Percentiles rank a stretch among this genome's conserved stretches.
Conservation (phyloP, 2,329 filamentous ascomycete genomes). For the Chrysoporthe austroafricana region DNA sequence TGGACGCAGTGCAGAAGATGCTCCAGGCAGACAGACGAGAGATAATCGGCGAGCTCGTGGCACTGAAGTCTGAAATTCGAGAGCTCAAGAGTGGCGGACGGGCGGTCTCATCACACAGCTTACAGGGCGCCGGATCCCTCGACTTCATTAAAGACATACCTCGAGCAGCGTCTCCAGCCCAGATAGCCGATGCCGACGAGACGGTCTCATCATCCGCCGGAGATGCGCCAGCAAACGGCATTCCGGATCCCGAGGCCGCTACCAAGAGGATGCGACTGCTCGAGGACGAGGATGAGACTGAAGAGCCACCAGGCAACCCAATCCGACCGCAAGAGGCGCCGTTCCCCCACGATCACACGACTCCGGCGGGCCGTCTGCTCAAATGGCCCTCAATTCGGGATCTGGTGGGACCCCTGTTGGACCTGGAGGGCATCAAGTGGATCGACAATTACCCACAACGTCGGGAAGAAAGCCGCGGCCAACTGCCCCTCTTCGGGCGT, state of each 20-base stretch:
- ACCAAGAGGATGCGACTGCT: slow-evolving; percentile 39
- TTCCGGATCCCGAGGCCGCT: slow-evolving; percentile 26
- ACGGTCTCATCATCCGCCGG: slow-evolving; percentile 18
- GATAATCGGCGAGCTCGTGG: slow-evolving; percentile 39
- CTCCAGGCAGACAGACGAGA: slow-evolving; percentile 34
- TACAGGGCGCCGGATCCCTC: slow-evolving; percentile 3
- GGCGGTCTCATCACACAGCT: slow-evolving; percentile 15
- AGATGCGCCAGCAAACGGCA: slow-evolving; percentile 16
- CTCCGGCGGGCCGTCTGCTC: slow-evolving; percentile 82
- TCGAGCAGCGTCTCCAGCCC: slow-evolving; percentile 19
- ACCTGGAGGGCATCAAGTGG: slow-evolving; percentile 54
- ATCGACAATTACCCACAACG: slow-evolving; percentile 76
- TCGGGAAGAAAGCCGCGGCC: slow-evolving; percentile 73
- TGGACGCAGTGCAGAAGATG: slow-evolving; percentile 56
- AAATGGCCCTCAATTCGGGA: slow-evolving; percentile 70
- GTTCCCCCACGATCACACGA: slow-evolving; percentile 85
- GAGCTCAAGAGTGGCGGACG: slow-evolving; percentile 28
- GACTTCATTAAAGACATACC: slow-evolving; percentile 2
- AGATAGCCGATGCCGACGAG: slow-evolving; percentile 16
- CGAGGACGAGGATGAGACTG: slow-evolving; percentile 37
- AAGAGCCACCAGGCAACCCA: slow-evolving; percentile 37
- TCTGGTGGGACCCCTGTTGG: slow-evolving; percentile 60
- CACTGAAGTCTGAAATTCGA: slow-evolving; percentile 34
- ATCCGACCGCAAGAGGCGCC: slow-evolving; percentile 65
- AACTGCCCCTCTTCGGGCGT: slow-evolving; percentile 75